phyloP scores from a whole-genome alignment of 805 yeast species.

The Wickerhamia fluorescens region DNA sequence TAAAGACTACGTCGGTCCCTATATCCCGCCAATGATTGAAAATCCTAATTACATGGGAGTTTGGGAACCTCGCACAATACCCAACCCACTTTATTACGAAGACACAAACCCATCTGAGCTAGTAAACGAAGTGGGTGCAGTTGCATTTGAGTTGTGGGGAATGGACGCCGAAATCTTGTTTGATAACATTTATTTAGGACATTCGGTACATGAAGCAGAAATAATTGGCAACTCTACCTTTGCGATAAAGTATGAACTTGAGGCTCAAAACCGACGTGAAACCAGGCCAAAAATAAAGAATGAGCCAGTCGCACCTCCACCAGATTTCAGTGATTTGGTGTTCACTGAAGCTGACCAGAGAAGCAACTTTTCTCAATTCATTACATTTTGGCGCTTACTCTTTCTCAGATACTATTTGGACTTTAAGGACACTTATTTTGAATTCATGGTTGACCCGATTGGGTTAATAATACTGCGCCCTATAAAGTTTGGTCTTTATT shows the following conservation, averaged over 20 bases:
- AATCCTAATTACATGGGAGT: slow-evolving; percentile 78
- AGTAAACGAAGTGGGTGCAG: slow-evolving; percentile 58
- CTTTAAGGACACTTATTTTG: slow-evolving; percentile 28
- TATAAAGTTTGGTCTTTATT: slow-evolving; percentile 42
- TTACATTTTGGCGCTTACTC: slow-evolving; percentile 12
- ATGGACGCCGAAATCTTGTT: slow-evolving; percentile 70
- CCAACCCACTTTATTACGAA: slow-evolving; percentile 65
- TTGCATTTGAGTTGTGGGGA: slow-evolving; percentile 89
- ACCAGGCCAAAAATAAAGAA: slow-evolving; percentile 35
- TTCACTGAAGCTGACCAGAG: slow-evolving; percentile 12
- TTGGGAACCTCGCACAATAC: slow-evolving; percentile 62
- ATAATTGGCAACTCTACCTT: slow-evolving; percentile 71
- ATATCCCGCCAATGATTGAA: slow-evolving; percentile 59
- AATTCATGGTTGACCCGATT: slow-evolving; percentile 40
- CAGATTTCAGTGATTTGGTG: slow-evolving; percentile 29
- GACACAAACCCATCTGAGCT: slow-evolving; percentile 53
- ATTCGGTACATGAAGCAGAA: slow-evolving; percentile 80
- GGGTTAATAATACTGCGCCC: slow-evolving; percentile 41
- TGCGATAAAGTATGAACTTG: slow-evolving; percentile 45
- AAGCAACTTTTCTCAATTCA: slow-evolving; percentile 8
- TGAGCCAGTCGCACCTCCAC: slow-evolving; percentile 41
- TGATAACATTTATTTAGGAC: slow-evolving; percentile 82
- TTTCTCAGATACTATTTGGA: slow-evolving; percentile 14
- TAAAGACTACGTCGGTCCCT: slow-evolving; percentile 69
- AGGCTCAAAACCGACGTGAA: slow-evolving; percentile 35